Evolutionary conservation across 768 basidiomycete species (phyloP).

Genomic region (Podaxis sp.): DNA sequence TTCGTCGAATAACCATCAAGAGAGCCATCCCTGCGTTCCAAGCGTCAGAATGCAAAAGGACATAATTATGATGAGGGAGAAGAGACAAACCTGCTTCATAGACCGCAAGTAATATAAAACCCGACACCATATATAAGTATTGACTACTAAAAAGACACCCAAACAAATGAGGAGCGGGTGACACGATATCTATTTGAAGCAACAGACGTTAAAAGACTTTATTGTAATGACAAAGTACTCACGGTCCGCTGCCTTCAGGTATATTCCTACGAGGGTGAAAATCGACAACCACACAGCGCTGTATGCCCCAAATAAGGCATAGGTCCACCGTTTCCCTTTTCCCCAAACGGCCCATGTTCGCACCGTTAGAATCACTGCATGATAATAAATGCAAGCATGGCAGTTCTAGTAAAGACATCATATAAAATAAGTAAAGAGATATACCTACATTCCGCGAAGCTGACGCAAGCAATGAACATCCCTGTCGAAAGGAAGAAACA

Average conservation of each 20-base stretch:
- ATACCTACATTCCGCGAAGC: not conserved
- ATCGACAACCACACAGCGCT: not conserved
- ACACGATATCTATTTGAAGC: not conserved
- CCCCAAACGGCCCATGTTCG: conserved; percentile 5
- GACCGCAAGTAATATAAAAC: not conserved
- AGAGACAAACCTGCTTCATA: not conserved
- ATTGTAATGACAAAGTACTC: not conserved
- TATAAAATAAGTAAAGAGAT: not conserved
- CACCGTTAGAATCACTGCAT: not conserved
- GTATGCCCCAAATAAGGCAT: not conserved
- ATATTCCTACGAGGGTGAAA: not conserved
- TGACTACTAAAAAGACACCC: not conserved
- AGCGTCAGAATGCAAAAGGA: not conserved
- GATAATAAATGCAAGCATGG: not conserved
- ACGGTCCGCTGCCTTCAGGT: not conserved
- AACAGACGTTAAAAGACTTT: not conserved
- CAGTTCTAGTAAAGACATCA: not conserved
- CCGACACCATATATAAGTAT: not conserved
- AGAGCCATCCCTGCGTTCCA: not conserved
- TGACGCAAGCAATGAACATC: not conserved
- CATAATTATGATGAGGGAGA: not conserved
- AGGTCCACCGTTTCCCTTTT: not conserved
- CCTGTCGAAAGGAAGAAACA: not conserved
- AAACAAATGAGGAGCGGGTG: not conserved
- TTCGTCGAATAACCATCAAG: not conserved